A percentile compares a stretch with the other conserved stretches of the same genome.
phyloP scores from a whole-genome alignment of 306 rosid genomes.

The Cucurbita argyrosperma region DNA sequence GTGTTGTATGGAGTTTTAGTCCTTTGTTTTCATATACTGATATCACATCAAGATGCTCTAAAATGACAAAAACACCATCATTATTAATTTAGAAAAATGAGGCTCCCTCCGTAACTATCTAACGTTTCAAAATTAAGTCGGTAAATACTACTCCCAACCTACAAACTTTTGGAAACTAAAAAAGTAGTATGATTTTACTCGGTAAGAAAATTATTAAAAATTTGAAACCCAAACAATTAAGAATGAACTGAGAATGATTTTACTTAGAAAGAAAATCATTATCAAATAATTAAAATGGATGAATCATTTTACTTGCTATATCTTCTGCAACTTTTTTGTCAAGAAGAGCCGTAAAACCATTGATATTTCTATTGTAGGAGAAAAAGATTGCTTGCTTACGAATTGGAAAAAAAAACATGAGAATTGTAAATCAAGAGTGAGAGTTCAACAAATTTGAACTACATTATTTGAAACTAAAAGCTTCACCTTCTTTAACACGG shows the following conservation, averaged over 20 bases:
- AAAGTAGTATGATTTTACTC: not conserved
- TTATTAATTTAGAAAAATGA: too few relatives aligned
- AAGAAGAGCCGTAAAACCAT: conserved; percentile 43
- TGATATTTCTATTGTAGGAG: conserved; percentile 33
- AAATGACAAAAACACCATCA: not conserved
- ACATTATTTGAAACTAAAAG: not conserved
- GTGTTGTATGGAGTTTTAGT: conserved; percentile 31
- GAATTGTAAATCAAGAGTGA: not conserved
- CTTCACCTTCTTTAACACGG: conserved; percentile 35
- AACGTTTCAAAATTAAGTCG: too few relatives aligned
- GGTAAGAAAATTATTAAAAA: too few relatives aligned
- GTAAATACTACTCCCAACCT: too few relatives aligned
- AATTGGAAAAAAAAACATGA: not conserved
- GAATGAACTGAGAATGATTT: too few relatives aligned
- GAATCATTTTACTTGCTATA: conserved; percentile 23
- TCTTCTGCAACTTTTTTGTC: conserved; percentile 26
- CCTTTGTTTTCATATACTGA: conserved; percentile 24
- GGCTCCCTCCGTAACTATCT: too few relatives aligned
- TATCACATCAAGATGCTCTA: conserved; percentile 30
- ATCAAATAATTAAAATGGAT: not conserved
- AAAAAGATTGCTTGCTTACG: conserved; percentile 26
- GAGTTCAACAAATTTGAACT: not conserved
- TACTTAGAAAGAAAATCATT: too few relatives aligned
- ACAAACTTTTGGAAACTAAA: too few relatives aligned
- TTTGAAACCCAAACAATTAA: too few relatives aligned